A percentile compares a stretch with the other conserved stretches of the same genome.
These are phyloP conservation scores for Epichloe coenophiala DNA, from an alignment of 2,329 filamentous ascomycete species.

Conservation along the genomic window DNA sequence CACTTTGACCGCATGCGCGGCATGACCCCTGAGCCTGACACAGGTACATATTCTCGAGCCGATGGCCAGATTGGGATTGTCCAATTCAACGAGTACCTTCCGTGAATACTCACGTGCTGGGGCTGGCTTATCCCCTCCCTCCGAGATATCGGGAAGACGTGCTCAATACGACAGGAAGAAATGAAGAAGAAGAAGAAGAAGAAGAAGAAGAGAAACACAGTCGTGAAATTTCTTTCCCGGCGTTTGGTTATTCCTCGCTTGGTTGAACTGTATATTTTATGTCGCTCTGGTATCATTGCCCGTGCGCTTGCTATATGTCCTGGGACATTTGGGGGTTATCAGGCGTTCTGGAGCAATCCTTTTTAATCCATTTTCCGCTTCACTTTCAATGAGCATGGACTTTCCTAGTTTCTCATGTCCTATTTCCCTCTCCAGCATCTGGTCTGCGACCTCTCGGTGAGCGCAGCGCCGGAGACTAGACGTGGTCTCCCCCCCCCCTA, in stretches of 20 bases:
- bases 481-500: too few relatives aligned
- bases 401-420: neutral
- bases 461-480: neutral
- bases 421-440: neutral
- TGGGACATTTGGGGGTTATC: neutral
- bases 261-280: neutral
- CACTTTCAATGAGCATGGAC: too few relatives aligned
- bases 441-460: neutral
- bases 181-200: neutral
- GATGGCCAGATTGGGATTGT: conserved; percentile 19
- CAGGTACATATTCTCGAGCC: conserved; percentile 22
- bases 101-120: neutral
- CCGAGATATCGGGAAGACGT: too few relatives aligned
- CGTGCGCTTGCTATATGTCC: neutral
- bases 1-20: conserved; percentile 16
- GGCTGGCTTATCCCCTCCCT: neutral
- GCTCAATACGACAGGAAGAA: too few relatives aligned
- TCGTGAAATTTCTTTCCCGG: neutral
- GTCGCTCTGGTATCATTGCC: neutral
- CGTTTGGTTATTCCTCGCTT: neutral
- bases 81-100: conserved; percentile 18
- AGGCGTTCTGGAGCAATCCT: neutral
- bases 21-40: conserved; percentile 15
- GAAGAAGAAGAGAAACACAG: neutral
- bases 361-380: neutral